These are phyloP conservation scores for Lichtheimia ramosa DNA, from an alignment of 371 early-diverging fungal species.

Conservation along the genomic window DNA sequence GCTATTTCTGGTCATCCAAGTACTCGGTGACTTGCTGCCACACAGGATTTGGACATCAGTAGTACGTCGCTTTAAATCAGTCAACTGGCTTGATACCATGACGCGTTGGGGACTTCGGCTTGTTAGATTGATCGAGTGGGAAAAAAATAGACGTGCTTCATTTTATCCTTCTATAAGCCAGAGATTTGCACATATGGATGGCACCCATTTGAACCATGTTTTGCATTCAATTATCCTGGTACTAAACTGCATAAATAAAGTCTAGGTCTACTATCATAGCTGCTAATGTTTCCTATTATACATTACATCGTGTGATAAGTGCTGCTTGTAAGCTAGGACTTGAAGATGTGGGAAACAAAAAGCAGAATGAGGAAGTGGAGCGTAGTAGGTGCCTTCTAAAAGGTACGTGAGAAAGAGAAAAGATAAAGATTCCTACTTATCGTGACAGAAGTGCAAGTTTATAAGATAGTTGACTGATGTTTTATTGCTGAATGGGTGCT, in stretches of 20 bases:
- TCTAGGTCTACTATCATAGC: too few relatives aligned
- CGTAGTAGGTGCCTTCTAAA: too few relatives aligned
- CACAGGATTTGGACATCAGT: constrained; percentile 18
- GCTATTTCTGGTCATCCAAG: constrained; percentile 25
- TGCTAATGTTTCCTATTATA: too few relatives aligned
- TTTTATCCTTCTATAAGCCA: constrained; percentile 20
- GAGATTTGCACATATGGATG: constrained; percentile 12
- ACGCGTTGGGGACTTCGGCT: constrained; percentile 25
- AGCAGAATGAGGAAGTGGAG: too few relatives aligned
- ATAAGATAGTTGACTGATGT: too few relatives aligned
- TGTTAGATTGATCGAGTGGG: constrained; percentile 38
- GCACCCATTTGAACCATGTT: constrained; percentile 8
- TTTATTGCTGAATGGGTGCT: too few relatives aligned
- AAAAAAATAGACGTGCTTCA: constrained; percentile 29
- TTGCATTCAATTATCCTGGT: constrained; percentile 5
- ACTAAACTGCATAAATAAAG: background rate
- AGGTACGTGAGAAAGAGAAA: too few relatives aligned
- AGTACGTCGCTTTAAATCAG: constrained; percentile 5
- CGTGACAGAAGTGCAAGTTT: too few relatives aligned
- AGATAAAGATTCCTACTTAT: too few relatives aligned
- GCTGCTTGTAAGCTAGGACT: too few relatives aligned
- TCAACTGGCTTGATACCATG: constrained; percentile 26
- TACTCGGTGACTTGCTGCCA: constrained; percentile 34
- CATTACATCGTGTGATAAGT: too few relatives aligned
- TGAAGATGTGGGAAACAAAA: too few relatives aligned